Evolutionary conservation across 1,284 basidiomycete species (phyloP).

Genomic region (Boletus subluridellus): DNA sequence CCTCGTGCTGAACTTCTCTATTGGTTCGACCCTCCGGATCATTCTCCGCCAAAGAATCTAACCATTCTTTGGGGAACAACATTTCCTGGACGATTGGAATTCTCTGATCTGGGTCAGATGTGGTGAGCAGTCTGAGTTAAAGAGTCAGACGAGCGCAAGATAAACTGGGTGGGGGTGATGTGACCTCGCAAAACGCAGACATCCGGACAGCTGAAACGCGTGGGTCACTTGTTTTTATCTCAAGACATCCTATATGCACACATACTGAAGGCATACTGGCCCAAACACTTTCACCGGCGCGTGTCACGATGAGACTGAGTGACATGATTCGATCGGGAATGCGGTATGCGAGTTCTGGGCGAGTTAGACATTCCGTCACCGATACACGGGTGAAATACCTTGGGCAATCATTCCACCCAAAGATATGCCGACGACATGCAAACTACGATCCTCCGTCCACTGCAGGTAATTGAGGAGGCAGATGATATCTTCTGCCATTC

Average conservation of each 20-base stretch:
- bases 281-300: slow-evolving; percentile 42
- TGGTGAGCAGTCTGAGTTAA: slow-evolving; percentile 12
- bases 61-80: slow-evolving; percentile 60
- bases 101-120: slow-evolving; percentile 31
- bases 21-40: slow-evolving; percentile 62
- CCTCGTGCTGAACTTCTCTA: slow-evolving; percentile 52
- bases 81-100: slow-evolving; percentile 56
- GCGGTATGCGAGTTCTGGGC: slow-evolving; percentile 57
- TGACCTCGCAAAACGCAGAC: slow-evolving; percentile 22
- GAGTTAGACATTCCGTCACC: background rate
- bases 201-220: slow-evolving; percentile 12
- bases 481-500: slow-evolving; percentile 76
- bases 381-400: slow-evolving; percentile 40
- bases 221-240: background rate
- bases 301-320: slow-evolving; percentile 68
- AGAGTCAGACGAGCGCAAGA: slow-evolving; percentile 7
- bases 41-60: slow-evolving; percentile 48
- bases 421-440: slow-evolving; percentile 78
- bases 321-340: slow-evolving; percentile 68
- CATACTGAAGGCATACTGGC: slow-evolving; percentile 27
- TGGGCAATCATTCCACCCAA: slow-evolving; percentile 87
- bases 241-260: background rate
- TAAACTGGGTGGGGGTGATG: too few relatives aligned
- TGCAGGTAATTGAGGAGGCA: slow-evolving; percentile 68
- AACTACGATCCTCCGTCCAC: slow-evolving; percentile 60